Conservation (phyloP, 176 grass and related monocot species). For the Aegilops speltoides region DNA sequence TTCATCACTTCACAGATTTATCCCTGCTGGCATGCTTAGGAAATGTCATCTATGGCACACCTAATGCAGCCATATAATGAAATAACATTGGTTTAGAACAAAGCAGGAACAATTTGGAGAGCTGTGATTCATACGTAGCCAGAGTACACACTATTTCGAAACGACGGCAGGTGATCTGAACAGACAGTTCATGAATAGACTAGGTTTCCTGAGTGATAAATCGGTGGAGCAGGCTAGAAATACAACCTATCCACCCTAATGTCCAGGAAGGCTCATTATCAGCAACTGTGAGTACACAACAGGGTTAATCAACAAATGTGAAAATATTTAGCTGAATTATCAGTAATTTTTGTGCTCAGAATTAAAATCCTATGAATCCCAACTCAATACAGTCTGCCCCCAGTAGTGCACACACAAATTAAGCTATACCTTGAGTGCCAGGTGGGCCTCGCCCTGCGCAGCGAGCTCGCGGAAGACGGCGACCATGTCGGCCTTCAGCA, state of each 20-base stretch:
- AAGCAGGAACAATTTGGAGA: not conserved
- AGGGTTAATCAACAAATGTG: not conserved
- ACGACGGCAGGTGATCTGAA: not conserved
- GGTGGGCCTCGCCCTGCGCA: slow-evolving; percentile 62
- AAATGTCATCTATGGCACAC: not conserved
- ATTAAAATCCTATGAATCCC: not conserved
- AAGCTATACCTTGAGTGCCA: slow-evolving; percentile 56
- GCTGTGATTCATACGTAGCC: not conserved
- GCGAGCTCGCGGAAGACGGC: slow-evolving; percentile 81
- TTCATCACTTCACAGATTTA: not conserved
- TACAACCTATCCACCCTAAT: not conserved
- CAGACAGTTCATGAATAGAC: not conserved
- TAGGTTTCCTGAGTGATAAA: not conserved
- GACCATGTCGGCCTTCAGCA: slow-evolving; percentile 82
- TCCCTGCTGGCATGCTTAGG: not conserved
- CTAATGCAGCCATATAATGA: not conserved
- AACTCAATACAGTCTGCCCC: not conserved
- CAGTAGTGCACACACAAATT: not conserved
- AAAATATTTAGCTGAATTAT: not conserved
- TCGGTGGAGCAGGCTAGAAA: not conserved
- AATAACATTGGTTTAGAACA: not conserved
- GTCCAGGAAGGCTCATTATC: not conserved
- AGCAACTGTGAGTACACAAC: not conserved
- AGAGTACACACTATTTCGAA: not conserved
- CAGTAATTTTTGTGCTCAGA: not conserved